Evolutionary conservation across 345 rosid species (phyloP), one percentile per base, ranked within the genome.

Genomic region (Euphorbia tirucalli): DNA sequence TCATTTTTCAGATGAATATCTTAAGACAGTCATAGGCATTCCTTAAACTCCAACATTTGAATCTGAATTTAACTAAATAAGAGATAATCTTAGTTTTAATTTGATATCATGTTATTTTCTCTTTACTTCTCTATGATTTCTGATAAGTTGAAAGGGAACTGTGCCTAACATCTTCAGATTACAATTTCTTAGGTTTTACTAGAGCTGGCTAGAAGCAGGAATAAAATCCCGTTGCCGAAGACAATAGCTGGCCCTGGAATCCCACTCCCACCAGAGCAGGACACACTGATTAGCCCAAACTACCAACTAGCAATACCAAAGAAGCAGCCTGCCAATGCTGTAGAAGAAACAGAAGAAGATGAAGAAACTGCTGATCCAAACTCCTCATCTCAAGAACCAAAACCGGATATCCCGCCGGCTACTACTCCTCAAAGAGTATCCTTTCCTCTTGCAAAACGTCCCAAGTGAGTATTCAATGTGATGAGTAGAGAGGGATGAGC

Each of bases 211-310:
- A 85, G 90, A 67, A 92, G 75, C 72, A 86, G 97, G 82, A 95
- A 92, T 85, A 92, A 87, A 78, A 83, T 88, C 65, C 97, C 96
- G 43, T 70, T 95, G 68, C 99, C 99, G 1, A 95, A 86, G 84
- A 66, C 94, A 28, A 80, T 87, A 28, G 72, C 87, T 24, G 93
- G 87, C 59, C 91, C 91, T 0, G 89, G 92, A 11, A 79, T 92
- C 60, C 85, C 96, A 0, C 97, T 95, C 1, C 99, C 98, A 5
- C 94, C 94, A 4, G 97, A 92, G 39, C 91, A 85, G 61, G 93
- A 92, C 77, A 88, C 96, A 2, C 67, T 92, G 85, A 81, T 92
- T 50, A 87, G 82, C 71, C 91, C 98, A 0, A 92, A 90, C 64
- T 90, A 92, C 80, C 98, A 95, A 65, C 89, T 92, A 2, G 87